Conservation (phyloP, 345 rosid species). For the Angophora floribunda region DNA sequence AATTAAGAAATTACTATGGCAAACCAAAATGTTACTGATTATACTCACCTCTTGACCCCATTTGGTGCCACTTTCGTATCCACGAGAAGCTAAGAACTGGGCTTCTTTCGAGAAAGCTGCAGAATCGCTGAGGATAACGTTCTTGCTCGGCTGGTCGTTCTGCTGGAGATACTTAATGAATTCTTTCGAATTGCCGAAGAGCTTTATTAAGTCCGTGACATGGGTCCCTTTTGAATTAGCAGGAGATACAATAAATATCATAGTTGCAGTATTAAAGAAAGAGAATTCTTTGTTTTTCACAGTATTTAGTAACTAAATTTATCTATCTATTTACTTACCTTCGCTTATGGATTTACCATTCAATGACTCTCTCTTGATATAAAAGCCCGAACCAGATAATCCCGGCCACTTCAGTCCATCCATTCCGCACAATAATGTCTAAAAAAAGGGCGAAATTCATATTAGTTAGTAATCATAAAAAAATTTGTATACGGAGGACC, state of each 20-base stretch:
- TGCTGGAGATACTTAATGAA: conserved; percentile 9
- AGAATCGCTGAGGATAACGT: not conserved
- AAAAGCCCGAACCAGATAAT: conserved; percentile 30
- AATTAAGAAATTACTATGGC: not conserved
- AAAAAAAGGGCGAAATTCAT: not conserved
- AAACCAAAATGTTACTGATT: not conserved
- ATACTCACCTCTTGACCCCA: conserved; percentile 34
- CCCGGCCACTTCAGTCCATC: conserved; percentile 30
- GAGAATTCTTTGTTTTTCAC: not conserved
- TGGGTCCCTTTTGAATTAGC: not conserved
- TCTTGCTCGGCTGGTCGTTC: not conserved
- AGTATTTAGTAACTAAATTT: not conserved
- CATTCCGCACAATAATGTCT: conserved; percentile 5
- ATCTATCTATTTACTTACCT: not conserved
- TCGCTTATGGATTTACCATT: not conserved
- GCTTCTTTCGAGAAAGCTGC: conserved; percentile 1
- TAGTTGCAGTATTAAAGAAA: not conserved
- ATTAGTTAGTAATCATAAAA: not conserved
- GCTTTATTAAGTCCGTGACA: not conserved
- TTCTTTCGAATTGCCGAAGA: conserved; percentile 21
- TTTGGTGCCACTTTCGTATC: conserved; percentile 10
- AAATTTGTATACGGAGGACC: not conserved
- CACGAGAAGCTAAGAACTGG: conserved; percentile 17
- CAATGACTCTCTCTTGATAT: conserved; percentile 27
- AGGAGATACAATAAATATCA: not conserved